Conservation (phyloP, 2,329 filamentous ascomycete genomes). For the Diaporthe eres region DNA sequence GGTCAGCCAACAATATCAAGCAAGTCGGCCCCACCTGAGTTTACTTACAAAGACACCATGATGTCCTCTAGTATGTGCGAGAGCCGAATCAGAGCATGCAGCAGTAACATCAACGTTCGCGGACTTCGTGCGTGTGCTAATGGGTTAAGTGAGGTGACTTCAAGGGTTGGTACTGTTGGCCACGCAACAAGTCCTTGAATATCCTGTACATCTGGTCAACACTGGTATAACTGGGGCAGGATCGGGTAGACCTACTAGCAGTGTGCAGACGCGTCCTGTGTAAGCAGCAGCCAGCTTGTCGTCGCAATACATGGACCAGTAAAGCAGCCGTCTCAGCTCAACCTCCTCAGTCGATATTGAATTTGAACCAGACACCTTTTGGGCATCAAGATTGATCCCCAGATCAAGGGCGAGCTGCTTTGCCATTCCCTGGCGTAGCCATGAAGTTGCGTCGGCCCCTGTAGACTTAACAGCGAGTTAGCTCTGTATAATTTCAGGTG, state of each 20-base stretch:
- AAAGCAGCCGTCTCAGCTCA: background rate
- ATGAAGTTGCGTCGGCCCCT: background rate
- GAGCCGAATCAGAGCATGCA: background rate
- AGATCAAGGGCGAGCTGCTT: background rate
- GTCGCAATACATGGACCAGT: conserved; percentile 8
- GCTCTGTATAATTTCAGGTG: too few species aligned
- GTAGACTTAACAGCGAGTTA: background rate
- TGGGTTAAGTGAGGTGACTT: background rate
- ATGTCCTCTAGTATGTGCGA: background rate
- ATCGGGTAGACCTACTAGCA: background rate
- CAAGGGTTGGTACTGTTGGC: background rate
- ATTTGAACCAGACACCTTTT: background rate
- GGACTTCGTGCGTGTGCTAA: background rate
- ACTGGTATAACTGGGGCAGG: background rate
- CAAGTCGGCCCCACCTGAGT: rapidly evolving
- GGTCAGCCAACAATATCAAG: background rate
- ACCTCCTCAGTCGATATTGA: background rate
- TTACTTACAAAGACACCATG: background rate
- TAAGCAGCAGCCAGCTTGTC: conserved; percentile 2
- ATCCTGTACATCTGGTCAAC: background rate
- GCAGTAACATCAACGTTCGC: background rate
- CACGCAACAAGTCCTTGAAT: background rate
- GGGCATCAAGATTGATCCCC: background rate
- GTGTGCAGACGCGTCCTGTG: background rate
- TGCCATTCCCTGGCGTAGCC: conserved; percentile 1